Percentiles rank a stretch among this genome's conserved stretches.
Conservation (phyloP, 2,329 filamentous ascomycete genomes). For the Hypoxylon sp. region DNA sequence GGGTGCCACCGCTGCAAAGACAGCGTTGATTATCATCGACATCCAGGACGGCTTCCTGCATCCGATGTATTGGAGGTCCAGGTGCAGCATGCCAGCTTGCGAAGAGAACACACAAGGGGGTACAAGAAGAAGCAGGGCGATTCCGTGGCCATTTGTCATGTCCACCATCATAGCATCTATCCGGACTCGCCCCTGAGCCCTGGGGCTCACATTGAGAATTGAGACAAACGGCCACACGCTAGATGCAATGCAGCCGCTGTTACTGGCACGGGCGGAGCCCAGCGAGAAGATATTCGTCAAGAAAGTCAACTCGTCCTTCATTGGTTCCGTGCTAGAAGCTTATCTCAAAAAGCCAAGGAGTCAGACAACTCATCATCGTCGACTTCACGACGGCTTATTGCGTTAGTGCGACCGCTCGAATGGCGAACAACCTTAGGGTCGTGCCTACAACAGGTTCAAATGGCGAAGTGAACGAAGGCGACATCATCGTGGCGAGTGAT, state of each 20-base stretch:
- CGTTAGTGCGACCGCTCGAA: slow-evolving; percentile 60
- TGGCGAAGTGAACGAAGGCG: slow-evolving; percentile 49
- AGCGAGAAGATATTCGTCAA: slow-evolving; percentile 58
- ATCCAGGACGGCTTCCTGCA: slow-evolving; percentile 58
- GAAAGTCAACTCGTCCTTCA: slow-evolving; percentile 59
- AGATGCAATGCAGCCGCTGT: slow-evolving; percentile 39
- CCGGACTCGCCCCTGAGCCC: slow-evolving; percentile 54
- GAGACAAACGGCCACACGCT: slow-evolving; percentile 44
- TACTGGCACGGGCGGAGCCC: slow-evolving; percentile 44
- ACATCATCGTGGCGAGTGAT: slow-evolving; percentile 58
- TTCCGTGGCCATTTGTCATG: slow-evolving; percentile 54
- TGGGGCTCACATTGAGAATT: slow-evolving; percentile 18
- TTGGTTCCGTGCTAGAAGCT: slow-evolving; percentile 57
- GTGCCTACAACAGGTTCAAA: slow-evolving; percentile 37
- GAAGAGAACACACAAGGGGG: slow-evolving; percentile 54
- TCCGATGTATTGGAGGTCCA: slow-evolving; percentile 46
- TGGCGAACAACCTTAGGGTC: slow-evolving; percentile 60
- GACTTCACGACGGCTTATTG: slow-evolving; percentile 63
- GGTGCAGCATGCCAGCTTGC: slow-evolving; percentile 58
- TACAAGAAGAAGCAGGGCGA: slow-evolving; percentile 32
- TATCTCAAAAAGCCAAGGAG: slow-evolving; percentile 50
- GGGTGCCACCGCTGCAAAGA: slow-evolving; percentile 43
- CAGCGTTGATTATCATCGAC: slow-evolving; percentile 61
- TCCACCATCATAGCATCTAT: slow-evolving; percentile 57
- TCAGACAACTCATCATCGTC: slow-evolving; percentile 55